Conservation (phyloP, 176 grass and related monocot species). For the Musa acuminata region DNA sequence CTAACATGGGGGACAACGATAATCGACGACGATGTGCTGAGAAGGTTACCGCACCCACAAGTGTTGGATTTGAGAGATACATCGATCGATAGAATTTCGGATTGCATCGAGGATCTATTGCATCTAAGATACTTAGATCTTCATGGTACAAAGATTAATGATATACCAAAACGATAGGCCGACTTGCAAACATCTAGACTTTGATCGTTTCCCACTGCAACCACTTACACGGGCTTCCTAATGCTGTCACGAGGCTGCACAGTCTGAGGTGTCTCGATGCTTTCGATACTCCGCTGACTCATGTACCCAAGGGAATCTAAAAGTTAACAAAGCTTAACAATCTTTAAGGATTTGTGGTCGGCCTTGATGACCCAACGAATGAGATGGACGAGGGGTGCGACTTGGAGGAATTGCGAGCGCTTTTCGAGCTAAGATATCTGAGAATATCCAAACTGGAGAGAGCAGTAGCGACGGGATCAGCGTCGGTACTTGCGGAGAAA, state of each 20-base stretch:
- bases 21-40: no score
- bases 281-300: neutral
- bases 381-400: constrained; percentile 33
- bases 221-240: neutral
- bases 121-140: no score
- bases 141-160: no score
- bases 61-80: no score
- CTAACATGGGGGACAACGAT: no score
- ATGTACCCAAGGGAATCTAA: constrained; percentile 19
- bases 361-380: constrained; percentile 22
- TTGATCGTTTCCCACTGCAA: no score
- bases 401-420: constrained; percentile 31
- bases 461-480: constrained; percentile 31
- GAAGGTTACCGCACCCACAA: no score
- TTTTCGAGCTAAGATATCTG: constrained; percentile 23
- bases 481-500: constrained; percentile 43
- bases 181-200: no score
- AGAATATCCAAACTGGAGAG: constrained; percentile 56
- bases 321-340: constrained; percentile 4
- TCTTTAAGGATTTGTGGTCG: constrained; percentile 7
- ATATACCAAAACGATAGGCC: no score
- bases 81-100: no score
- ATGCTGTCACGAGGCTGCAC: constrained; percentile 2
- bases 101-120: no score
- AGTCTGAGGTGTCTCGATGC: constrained; percentile 20